phyloP scores from a whole-genome alignment of 192 early-diverging fungal species.

The Linnemannia elongata region DNA sequence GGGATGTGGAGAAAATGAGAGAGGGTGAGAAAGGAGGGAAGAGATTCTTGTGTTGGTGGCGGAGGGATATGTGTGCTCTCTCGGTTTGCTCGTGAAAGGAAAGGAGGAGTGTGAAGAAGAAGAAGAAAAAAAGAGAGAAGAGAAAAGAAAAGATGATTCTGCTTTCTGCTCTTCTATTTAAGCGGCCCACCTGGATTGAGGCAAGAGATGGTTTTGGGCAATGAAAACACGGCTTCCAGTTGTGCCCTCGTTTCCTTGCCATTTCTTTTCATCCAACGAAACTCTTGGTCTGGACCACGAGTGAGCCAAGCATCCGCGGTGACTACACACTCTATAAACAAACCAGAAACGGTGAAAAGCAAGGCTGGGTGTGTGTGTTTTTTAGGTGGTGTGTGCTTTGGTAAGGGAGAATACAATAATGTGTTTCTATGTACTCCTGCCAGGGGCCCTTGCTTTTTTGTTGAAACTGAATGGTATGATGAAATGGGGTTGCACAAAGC shows the following conservation, averaged over 20 bases:
- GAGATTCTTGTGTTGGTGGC: background rate
- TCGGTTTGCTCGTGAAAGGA: conserved; percentile 13
- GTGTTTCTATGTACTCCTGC: background rate
- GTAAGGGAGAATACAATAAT: background rate
- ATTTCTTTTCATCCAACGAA: background rate
- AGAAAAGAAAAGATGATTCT: background rate
- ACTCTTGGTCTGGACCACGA: conserved; percentile 1
- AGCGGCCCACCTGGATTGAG: background rate
- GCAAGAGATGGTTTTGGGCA: background rate
- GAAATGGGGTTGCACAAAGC: conserved; percentile 2
- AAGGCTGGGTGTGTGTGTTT: background rate
- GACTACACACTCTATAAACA: background rate
- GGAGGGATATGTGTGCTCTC: background rate
- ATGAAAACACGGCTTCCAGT: background rate
- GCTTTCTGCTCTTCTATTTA: background rate
- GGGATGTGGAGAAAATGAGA: background rate
- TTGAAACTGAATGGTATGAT: background rate
- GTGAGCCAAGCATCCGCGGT: background rate
- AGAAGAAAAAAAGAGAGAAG: background rate
- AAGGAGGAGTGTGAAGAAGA: background rate
- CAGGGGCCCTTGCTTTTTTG: background rate
- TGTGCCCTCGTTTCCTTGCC: too few relatives aligned
- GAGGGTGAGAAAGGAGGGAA: background rate
- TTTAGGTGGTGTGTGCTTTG: background rate
- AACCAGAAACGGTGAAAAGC: too few relatives aligned